Conservation (phyloP, 2,329 filamentous ascomycete species). For the Reticulascus tulasneorum region DNA sequence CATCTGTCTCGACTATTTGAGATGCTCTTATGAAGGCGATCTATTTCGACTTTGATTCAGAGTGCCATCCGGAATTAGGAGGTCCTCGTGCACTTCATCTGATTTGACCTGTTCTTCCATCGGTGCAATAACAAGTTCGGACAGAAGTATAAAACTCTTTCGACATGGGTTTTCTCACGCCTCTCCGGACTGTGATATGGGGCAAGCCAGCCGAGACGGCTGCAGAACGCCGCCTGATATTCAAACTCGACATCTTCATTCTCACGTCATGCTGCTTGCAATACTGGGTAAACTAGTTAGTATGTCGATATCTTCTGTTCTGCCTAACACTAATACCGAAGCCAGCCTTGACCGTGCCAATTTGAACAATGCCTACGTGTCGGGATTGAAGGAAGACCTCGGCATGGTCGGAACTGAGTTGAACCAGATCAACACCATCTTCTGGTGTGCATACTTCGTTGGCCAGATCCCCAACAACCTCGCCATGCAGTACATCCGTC, state of each 20-base stretch:
- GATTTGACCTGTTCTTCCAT: no score
- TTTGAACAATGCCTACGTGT: constrained; percentile 5
- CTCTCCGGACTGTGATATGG: no score
- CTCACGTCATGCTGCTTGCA: constrained; percentile 3
- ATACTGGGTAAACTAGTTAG: constrained; percentile 3
- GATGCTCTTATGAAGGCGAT: no score
- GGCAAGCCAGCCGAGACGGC: no score
- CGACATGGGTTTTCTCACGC: no score
- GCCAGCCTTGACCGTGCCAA: constrained; percentile 2
- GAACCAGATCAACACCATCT: constrained; percentile 6
- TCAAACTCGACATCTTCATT: constrained; percentile 5
- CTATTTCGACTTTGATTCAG: no score
- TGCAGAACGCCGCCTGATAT: not conserved
- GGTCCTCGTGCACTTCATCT: no score
- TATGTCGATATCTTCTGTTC: not conserved
- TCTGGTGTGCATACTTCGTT: constrained; percentile 42
- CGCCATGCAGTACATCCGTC: constrained; percentile 58
- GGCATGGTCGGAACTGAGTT: constrained; percentile 5
- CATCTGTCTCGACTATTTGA: no score
- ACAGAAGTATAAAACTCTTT: no score
- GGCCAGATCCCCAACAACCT: constrained; percentile 60
- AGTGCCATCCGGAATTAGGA: no score
- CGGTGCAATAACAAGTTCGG: no score
- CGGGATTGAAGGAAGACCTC: constrained; percentile 8
- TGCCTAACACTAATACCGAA: not conserved